phyloP scores from a whole-genome alignment of 2,329 filamentous ascomycete species.

The Simplicillium aogashimaense region DNA sequence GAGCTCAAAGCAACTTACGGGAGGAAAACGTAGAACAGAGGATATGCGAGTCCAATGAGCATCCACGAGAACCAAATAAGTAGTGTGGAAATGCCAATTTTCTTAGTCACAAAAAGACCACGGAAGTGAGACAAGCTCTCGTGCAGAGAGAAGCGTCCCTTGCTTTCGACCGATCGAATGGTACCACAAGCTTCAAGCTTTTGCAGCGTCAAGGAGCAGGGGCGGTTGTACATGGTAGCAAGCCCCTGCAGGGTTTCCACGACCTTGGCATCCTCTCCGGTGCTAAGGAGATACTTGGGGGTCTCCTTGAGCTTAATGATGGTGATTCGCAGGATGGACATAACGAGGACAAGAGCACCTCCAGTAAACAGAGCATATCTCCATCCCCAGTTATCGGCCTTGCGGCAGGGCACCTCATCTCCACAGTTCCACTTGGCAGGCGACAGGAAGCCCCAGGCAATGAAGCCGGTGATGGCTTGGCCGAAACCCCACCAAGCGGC shows the following conservation, averaged over 20 bases:
- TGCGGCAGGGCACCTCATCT: constrained; percentile 29
- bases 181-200: constrained; percentile 35
- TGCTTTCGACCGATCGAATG: constrained; percentile 24
- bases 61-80: constrained; percentile 63
- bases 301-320: constrained; percentile 36
- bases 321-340: constrained; percentile 34
- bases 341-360: constrained; percentile 31
- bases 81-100: constrained; percentile 49
- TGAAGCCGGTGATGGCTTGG: constrained; percentile 33
- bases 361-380: constrained; percentile 35
- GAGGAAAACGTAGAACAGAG: constrained; percentile 67
- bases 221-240: constrained; percentile 32
- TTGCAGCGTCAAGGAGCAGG: constrained; percentile 31
- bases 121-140: constrained; percentile 42
- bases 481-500: constrained; percentile 42
- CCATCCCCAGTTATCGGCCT: constrained; percentile 37
- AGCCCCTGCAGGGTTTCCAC: constrained; percentile 37
- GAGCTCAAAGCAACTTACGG: constrained; percentile 28
- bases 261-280: constrained; percentile 36
- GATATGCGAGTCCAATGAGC: constrained; percentile 62
- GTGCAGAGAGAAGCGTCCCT: constrained; percentile 17
- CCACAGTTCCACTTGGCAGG: constrained; percentile 36
- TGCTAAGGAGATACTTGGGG: constrained; percentile 36
- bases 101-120: constrained; percentile 54
- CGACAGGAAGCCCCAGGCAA: constrained; percentile 35